Base-by-base conservation (phyloP, 176 grass and related monocot species). In the Rhynchospora tenuis region DNA sequence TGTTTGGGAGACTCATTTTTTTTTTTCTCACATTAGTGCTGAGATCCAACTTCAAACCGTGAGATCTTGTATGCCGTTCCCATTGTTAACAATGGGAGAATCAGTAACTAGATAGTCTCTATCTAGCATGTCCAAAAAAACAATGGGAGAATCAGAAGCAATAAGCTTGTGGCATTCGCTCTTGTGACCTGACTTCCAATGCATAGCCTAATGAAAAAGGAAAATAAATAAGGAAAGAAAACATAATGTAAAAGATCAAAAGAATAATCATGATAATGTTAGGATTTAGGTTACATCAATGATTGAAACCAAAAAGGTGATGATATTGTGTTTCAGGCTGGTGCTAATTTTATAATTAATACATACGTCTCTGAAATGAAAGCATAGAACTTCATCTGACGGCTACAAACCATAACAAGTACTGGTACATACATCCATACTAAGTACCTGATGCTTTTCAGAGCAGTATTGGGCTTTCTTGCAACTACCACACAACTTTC, bases 141-240 rank as follows among this genome's bases (percentile, higher is more conserved):
- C n/a, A n/a, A 70, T 87, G 62, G 83, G 81, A 84, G 89, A 80
- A 85, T 88, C 88, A 52, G 85, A n/a, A n/a, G n/a, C n/a, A n/a
- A n/a, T n/a, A n/a, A n/a, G n/a, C n/a, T n/a, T n/a, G n/a, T n/a
- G n/a, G 68, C 95, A 98, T 73, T 90, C 84, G 38, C 81, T 89
- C 77, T 84, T 94, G 85, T 98, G 95, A 54, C 90, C 89, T 87
- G 82, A 93, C 63, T 70, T 85, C 95, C 95, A 98, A 83, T 98
- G 95, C 46, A 91, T 23, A 56, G 87, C 84, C 95, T 98, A 68
- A 80, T 9, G 83, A 80, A 47, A 60, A 86, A 38, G 62, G 83
- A 86, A 57, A 11, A n/a, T 50, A 87, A 48, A 14, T 46, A 2
- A 10, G 23, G 17, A 75, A 24, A 38, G 47, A 26, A 12, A 85